Percentiles rank a stretch among this genome's conserved stretches.
Conservation (phyloP, 164 flowering plant genomes). For the Echeveria elegans region DNA sequence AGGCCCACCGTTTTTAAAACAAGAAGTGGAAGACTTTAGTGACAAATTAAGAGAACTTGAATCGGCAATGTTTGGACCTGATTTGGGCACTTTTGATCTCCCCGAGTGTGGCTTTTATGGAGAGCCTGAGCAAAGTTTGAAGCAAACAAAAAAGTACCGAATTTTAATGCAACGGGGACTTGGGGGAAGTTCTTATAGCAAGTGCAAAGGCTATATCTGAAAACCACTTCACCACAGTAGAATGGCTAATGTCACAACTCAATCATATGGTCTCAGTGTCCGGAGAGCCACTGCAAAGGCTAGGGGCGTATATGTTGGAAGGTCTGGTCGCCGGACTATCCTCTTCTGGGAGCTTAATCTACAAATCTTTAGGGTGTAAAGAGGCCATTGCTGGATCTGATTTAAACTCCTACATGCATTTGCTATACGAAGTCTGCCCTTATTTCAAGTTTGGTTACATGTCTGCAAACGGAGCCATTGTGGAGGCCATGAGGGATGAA, state of each 20-base stretch:
- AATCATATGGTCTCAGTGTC: conserved; percentile 72
- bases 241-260: conserved; percentile 47
- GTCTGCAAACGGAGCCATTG: conserved; percentile 84
- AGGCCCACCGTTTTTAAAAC: conserved; percentile 31
- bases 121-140: conserved; percentile 12
- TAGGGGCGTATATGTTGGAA: conserved; percentile 78
- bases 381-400: conserved; percentile 46
- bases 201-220: conserved; percentile 59
- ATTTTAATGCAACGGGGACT: conserved; percentile 36
- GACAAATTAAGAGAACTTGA: conserved; percentile 57
- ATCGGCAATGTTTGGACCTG: conserved; percentile 52
- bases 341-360: conserved; percentile 57
- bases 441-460: conserved; percentile 74
- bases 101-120: background rate
- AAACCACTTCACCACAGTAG: conserved; percentile 30
- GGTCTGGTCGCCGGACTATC: conserved; percentile 60
- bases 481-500: conserved; percentile 69
- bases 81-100: conserved; percentile 27
- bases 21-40: conserved; percentile 31
- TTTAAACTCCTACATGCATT: conserved; percentile 64
- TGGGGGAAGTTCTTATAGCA: conserved; percentile 41
- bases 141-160: conserved; percentile 31
- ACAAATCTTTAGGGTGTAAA: conserved; percentile 59
- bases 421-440: conserved; percentile 70
- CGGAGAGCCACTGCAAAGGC: conserved; percentile 64